Conservation (phyloP, 192 early-diverging fungal species). For the Rhizophagus prolifer region DNA sequence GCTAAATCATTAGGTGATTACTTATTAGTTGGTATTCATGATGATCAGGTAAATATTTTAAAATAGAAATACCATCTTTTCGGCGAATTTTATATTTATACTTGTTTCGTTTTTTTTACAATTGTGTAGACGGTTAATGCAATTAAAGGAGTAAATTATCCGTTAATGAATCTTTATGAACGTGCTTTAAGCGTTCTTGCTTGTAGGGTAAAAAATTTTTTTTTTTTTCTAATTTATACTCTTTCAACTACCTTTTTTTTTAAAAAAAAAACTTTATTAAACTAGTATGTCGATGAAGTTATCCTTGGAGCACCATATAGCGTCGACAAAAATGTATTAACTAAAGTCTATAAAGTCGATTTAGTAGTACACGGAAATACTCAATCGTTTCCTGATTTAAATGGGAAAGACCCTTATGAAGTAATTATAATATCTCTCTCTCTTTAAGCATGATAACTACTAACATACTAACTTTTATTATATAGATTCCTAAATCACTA, state of each 20-base stretch:
- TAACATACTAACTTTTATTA: background rate
- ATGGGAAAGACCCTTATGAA: slow-evolving; percentile 80
- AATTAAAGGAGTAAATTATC: slow-evolving; percentile 84
- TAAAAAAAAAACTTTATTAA: background rate
- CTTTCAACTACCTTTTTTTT: background rate
- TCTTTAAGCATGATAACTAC: background rate
- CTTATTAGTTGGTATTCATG: slow-evolving; percentile 90
- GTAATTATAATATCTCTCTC: slow-evolving; percentile 34
- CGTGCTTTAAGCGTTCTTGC: slow-evolving; percentile 88
- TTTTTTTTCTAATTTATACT: background rate
- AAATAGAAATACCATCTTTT: background rate
- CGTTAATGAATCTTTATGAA: slow-evolving; percentile 95
- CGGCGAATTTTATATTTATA: background rate
- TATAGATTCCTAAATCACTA: slow-evolving; percentile 70
- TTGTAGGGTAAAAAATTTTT: slow-evolving; percentile 68
- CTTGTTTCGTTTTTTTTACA: background rate
- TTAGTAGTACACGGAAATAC: slow-evolving; percentile 78
- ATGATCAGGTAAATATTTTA: slow-evolving; percentile 62
- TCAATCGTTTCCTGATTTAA: slow-evolving; percentile 61
- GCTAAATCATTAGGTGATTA: slow-evolving; percentile 86
- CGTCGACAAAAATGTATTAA: slow-evolving; percentile 82
- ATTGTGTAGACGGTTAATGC: slow-evolving; percentile 70
- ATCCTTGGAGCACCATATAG: slow-evolving; percentile 91
- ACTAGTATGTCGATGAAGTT: slow-evolving; percentile 88
- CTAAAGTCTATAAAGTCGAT: slow-evolving; percentile 82